Evolutionary conservation across 2,329 filamentous ascomycete genomes (phyloP).

Genomic region (Ceratocystis cacaofunesta): DNA sequence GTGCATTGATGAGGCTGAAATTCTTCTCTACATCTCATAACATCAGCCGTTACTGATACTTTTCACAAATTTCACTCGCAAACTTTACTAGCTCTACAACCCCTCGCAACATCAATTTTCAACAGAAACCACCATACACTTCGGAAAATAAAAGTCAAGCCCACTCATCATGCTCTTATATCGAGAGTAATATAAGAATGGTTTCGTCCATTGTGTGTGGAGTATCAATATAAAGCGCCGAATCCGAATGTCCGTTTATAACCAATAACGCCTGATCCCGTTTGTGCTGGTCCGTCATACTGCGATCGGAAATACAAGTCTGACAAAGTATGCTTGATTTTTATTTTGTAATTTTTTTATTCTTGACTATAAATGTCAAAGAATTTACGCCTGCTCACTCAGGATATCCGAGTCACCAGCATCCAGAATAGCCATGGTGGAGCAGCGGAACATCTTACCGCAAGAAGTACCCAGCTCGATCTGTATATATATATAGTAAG

Average conservation of each 20-base stretch:
- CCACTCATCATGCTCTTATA: neutral
- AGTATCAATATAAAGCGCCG: constrained; percentile 7
- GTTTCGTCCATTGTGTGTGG: neutral
- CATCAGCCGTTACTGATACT: no score
- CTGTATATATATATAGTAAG: constrained; percentile 46
- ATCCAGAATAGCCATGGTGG: constrained; percentile 92
- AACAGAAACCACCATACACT: neutral
- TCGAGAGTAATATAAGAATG: neutral
- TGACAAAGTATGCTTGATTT: constrained; percentile 8
- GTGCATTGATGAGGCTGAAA: no score
- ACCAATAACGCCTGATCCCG: constrained; percentile 13
- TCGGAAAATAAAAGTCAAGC: neutral
- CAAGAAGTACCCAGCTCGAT: constrained; percentile 97
- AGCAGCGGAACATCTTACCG: constrained; percentile 98
- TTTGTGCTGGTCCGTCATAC: constrained; percentile 1
- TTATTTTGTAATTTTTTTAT: constrained; percentile 9
- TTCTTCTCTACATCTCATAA: no score
- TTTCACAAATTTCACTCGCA: neutral
- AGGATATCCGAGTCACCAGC: constrained; percentile 98
- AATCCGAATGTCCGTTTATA: constrained; percentile 6
- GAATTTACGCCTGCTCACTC: constrained; percentile 41
- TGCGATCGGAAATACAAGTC: constrained; percentile 5
- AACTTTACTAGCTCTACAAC: neutral
- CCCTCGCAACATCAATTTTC: neutral
- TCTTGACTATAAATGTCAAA: constrained; percentile 9